Evolutionary conservation across 805 yeast genomes (phyloP).

Genomic region (Metschnikowia vanudenii): DNA sequence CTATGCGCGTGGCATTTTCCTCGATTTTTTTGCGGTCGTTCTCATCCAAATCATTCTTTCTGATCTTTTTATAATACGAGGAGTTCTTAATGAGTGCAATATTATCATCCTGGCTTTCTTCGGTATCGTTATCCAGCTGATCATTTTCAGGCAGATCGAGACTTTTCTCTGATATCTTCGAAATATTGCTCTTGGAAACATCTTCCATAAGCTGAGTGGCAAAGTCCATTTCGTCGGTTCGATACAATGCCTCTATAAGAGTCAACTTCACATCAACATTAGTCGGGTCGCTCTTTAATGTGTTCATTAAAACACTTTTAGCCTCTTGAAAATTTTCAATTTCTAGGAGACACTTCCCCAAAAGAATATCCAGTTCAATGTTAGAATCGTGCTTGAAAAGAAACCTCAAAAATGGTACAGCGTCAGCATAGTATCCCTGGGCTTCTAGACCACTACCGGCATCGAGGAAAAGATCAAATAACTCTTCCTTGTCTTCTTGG

Average conservation of each 20-base stretch:
- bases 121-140: constrained; percentile 9
- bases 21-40: constrained; percentile 55
- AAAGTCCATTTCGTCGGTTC: constrained; percentile 57
- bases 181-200: constrained; percentile 37
- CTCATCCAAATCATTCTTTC: constrained; percentile 29
- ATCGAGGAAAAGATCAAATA: constrained; percentile 69
- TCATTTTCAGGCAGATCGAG: constrained; percentile 8
- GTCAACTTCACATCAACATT: constrained; percentile 74
- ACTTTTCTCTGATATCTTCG: neutral
- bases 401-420: constrained; percentile 59
- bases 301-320: constrained; percentile 52
- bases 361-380: constrained; percentile 51
- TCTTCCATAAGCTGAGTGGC: constrained; percentile 55
- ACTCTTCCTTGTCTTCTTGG: constrained; percentile 52
- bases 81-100: constrained; percentile 20
- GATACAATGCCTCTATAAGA: constrained; percentile 77
- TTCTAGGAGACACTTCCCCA: constrained; percentile 78
- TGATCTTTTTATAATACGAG: constrained; percentile 12
- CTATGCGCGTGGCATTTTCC: constrained; percentile 54
- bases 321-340: constrained; percentile 69
- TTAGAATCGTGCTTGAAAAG: constrained; percentile 31
- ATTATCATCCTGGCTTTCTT: constrained; percentile 14
- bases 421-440: constrained; percentile 70
- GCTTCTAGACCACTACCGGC: constrained; percentile 75
- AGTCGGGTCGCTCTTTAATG: constrained; percentile 55